phyloP scores from a whole-genome alignment of 208 protist species.

The Acanthamoeba healyi region DNA sequence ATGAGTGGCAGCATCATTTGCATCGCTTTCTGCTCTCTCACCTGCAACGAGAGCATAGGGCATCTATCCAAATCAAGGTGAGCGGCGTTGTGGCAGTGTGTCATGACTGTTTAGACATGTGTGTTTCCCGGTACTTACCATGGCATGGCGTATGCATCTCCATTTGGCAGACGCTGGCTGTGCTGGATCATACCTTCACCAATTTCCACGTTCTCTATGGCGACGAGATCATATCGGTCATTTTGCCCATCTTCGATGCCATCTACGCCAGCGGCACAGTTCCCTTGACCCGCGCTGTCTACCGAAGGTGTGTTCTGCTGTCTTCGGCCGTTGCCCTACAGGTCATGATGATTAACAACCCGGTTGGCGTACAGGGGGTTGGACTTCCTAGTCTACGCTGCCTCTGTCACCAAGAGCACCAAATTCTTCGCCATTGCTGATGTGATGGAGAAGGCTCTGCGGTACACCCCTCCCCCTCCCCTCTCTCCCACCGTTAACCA shows the following conservation, averaged over 20 bases:
- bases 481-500: not conserved
- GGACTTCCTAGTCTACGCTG: constrained; percentile 25
- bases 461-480: not conserved
- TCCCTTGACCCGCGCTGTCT: not conserved
- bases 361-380: constrained; percentile 11
- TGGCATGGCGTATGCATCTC: not conserved
- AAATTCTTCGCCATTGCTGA: constrained; percentile 43
- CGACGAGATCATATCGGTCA: constrained; percentile 58
- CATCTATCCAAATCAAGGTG: constrained; percentile 50
- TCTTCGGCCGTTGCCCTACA: too few species aligned
- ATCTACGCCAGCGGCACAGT: constrained; percentile 29
- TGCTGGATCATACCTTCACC: constrained; percentile 1
- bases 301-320: not conserved
- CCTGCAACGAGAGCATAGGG: not conserved
- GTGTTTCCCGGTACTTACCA: not conserved
- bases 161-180: not conserved
- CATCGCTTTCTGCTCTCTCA: not conserved
- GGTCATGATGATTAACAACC: too few species aligned
- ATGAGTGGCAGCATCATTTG: constrained; percentile 52
- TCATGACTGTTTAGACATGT: not conserved
- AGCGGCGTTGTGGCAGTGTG: too few species aligned
- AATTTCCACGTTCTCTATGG: constrained; percentile 70
- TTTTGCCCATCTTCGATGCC: constrained; percentile 52
- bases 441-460: constrained; percentile 8
- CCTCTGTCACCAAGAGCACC: constrained; percentile 20